Percentiles rank a stretch among this genome's conserved stretches.
Conservation (phyloP, 768 basidiomycete genomes). For the Sarcodon aspratus region DNA sequence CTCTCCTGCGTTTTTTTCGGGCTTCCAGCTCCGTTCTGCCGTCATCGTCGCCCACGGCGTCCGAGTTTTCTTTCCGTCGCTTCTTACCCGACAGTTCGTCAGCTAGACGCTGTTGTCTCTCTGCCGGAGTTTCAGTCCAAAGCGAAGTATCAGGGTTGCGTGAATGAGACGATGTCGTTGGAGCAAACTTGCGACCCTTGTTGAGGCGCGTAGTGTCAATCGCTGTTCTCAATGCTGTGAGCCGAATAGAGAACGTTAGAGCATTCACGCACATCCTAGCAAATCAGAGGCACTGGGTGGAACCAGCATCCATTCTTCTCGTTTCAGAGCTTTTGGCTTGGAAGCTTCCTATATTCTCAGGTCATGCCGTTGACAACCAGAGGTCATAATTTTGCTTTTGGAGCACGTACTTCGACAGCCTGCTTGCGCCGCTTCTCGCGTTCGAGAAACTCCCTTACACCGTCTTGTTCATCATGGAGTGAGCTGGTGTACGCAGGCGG, state of each 20-base stretch:
- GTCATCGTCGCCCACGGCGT: constrained; percentile 25
- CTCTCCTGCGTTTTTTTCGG: constrained; percentile 47
- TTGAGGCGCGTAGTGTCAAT: constrained; percentile 77
- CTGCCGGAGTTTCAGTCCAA: constrained; percentile 97
- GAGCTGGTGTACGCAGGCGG: constrained; percentile 25
- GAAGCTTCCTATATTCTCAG: constrained; percentile 44
- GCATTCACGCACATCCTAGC: constrained; percentile 49
- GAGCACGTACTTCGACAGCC: constrained; percentile 42
- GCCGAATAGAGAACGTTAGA: not conserved
- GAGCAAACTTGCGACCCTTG: constrained; percentile 72
- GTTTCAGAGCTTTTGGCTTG: constrained; percentile 66
- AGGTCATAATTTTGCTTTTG: not conserved
- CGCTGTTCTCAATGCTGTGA: constrained; percentile 26
- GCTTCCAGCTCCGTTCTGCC: constrained; percentile 32
- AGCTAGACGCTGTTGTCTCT: constrained; percentile 81
- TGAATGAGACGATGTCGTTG: constrained; percentile 26
- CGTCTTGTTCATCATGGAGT: constrained; percentile 36
- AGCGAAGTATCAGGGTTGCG: constrained; percentile 46
- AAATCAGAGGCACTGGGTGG: constrained; percentile 80
- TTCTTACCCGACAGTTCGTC: constrained; percentile 94
- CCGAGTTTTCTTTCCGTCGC: constrained; percentile 50
- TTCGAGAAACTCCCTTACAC: constrained; percentile 75
- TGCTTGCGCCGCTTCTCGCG: constrained; percentile 70
- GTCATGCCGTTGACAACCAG: not conserved
- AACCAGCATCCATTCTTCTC: constrained; percentile 98